phyloP scores from a whole-genome alignment of 108 stramenopile genomes.

The Chaetoceros muelleri region DNA sequence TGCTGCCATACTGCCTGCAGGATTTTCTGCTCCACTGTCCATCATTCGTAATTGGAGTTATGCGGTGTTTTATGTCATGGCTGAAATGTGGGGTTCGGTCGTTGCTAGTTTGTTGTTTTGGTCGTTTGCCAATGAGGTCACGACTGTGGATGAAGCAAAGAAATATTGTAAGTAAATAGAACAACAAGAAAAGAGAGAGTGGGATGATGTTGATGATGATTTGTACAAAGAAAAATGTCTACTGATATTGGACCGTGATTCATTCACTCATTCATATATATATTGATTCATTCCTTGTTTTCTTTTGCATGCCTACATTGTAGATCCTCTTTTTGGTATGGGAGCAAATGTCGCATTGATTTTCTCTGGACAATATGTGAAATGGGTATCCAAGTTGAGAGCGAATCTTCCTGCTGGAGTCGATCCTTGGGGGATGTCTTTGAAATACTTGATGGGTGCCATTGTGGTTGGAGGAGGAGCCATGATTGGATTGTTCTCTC shows the following conservation, averaged over 20 bases:
- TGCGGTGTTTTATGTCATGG: slow-evolving; percentile 93
- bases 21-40: slow-evolving; percentile 69
- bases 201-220: no score
- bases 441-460: slow-evolving; percentile 91
- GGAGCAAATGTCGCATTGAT: slow-evolving; percentile 94
- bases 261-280: no score
- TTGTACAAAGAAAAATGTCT: no score
- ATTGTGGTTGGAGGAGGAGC: slow-evolving; percentile 75
- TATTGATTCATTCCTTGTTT: neutral
- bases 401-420: slow-evolving; percentile 72
- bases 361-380: slow-evolving; percentile 92
- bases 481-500: slow-evolving; percentile 64
- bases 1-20: slow-evolving; percentile 47
- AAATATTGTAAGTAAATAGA: slow-evolving; percentile 77
- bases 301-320: neutral
- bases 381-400: slow-evolving; percentile 79
- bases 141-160: slow-evolving; percentile 92
- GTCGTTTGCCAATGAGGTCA: slow-evolving; percentile 97
- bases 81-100: slow-evolving; percentile 98
- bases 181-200: no score
- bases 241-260: no score
- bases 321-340: slow-evolving; percentile 92
- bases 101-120: slow-evolving; percentile 95
- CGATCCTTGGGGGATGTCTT: slow-evolving; percentile 87
- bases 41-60: slow-evolving; percentile 94